These are phyloP conservation scores for Cordyceps cicadae DNA, from an alignment of 2,329 filamentous ascomycete genomes.

Conservation along the genomic window DNA sequence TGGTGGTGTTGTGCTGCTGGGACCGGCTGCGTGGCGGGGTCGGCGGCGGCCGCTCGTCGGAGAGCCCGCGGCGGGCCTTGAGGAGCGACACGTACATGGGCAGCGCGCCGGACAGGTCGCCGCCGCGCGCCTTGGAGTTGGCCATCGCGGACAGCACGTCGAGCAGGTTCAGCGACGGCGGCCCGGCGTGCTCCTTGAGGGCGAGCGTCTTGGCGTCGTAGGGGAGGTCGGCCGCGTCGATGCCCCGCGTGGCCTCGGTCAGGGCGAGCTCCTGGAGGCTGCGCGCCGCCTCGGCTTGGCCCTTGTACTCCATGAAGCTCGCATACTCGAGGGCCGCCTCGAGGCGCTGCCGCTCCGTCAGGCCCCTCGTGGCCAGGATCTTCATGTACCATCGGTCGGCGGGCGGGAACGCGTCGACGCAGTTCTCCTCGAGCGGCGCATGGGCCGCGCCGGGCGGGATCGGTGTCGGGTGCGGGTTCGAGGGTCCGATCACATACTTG, in stretches of 20 bases:
- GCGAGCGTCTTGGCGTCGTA: conserved; percentile 57
- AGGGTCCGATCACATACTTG: conserved; percentile 69
- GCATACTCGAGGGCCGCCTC: conserved; percentile 78
- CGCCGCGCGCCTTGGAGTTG: conserved; percentile 64
- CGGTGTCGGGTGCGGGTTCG: conserved; percentile 71
- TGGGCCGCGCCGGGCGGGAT: conserved; percentile 55
- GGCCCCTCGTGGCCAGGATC: conserved; percentile 71
- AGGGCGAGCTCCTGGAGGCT: conserved; percentile 70
- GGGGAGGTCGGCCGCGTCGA: conserved; percentile 30
- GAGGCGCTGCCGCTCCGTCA: conserved; percentile 69
- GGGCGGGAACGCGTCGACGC: conserved; percentile 56
- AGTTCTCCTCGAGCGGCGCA: conserved; percentile 67
- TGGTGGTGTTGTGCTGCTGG: neutral
- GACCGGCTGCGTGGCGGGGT: neutral
- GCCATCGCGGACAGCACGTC: conserved; percentile 68
- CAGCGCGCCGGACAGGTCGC: conserved; percentile 60
- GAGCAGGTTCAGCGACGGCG: conserved; percentile 66
- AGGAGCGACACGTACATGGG: conserved; percentile 82
- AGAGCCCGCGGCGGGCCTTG: conserved; percentile 61
- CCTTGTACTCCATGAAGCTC: conserved; percentile 76
- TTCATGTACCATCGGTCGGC: conserved; percentile 76
- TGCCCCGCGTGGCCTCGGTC: conserved; percentile 57
- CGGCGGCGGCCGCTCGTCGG: conserved; percentile 24
- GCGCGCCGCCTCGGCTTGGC: conserved; percentile 53
- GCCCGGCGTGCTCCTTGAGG: conserved; percentile 49